Base-by-base conservation (phyloP, 2,329 filamentous ascomycete species). In the Hypoxylon sp. region DNA sequence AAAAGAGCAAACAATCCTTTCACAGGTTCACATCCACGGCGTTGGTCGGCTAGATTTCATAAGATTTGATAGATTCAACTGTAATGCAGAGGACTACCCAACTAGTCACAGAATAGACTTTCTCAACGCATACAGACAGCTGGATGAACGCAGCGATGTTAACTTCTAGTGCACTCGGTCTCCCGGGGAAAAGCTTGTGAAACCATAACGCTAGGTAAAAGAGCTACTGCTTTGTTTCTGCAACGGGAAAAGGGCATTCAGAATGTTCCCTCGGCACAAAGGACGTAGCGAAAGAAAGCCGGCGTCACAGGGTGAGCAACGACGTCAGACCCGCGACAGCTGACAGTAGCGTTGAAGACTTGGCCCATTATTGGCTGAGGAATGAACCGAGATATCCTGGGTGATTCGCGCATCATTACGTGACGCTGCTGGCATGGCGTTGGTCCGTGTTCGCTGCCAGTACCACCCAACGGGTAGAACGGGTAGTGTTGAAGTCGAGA, bases 401-500 rank as follows among this genome's bases (percentile, higher is more conserved):
- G 53, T 25, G 22, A 11, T 62, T 66, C 53, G 42, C 46, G 55
- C 63, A 64, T 58, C 5, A 61, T 71, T 66, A 66, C 66, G 66
- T 69, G 25, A 40, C 30, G 56, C 53, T 20, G 49, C 22, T 57
- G 46, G n/a, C 17, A 40, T 51, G 42, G 51, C 20, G 62, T 42
- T 61, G 37, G n/a, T 59, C 46, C 42, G 30, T 13, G 27, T 44
- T 49, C 14, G 33, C 44, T 56, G 42, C 53, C 33, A 42, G 48
- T 14, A 40, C 56, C 40, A 22, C 13, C 14, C 10, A 27, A 13
- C 10, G 31, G 33, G 25, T 27, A 27, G 25, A 22, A n/a, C 8
- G 37, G 31, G 51, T 50, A 40, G 56, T 64, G 48, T 59, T 66
- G 54, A 63, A 51, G 65, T 58, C 27, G 49, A 46, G 57, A 68